Base-by-base conservation (phyloP, 1,139 yeast species). In the Yamadazyma siamensis region DNA sequence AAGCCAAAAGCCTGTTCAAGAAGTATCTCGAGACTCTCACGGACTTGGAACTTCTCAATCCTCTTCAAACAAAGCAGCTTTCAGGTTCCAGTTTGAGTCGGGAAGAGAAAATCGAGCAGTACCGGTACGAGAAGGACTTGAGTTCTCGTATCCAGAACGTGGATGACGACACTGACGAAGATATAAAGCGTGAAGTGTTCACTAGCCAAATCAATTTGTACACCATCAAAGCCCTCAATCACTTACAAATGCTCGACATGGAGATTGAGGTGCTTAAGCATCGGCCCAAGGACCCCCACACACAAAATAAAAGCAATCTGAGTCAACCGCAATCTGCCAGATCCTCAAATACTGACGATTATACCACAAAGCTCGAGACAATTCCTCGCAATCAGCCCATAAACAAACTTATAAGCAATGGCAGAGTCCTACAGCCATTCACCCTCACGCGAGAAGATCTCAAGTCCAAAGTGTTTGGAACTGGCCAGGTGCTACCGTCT, bases 401-500 rank as follows among this genome's bases (percentile, higher is more conserved):
- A 1, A 41, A 57, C 5, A 64, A 62, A 21, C 55, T 82, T 21
- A 41, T 84, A 4, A 74, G 73, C 41, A 75, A 75, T 30, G 96
- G 96, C 3, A 83, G 80, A 52, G 81, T 88, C 2, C 58, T 86
- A 23, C 75, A 84, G 42, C 97, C 96, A 6, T 91, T 91, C 54
- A 85, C 94, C 0, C 72, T 91, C 18, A 77, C 87, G 5, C 68
- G 84, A 32, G 74, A 78, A 15, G 75, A 79, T 26, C 46, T 86
- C 14, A 66, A 71, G 35, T 61, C 66, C 16, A 76, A 79, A 44
- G 96, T 89, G 0, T 79, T 76, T 49, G 96, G 97, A 1, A 86
- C 95, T 2, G 98, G 97, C 1, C 97, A 91, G 56, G 79, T 75
- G 21, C 65, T 91, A 23, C 99, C 99, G 1, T 86, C 96, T 0